These are phyloP conservation scores for Pycnococcus provasolii DNA, from an alignment of 139 green algal species.

Conservation along the genomic window DNA sequence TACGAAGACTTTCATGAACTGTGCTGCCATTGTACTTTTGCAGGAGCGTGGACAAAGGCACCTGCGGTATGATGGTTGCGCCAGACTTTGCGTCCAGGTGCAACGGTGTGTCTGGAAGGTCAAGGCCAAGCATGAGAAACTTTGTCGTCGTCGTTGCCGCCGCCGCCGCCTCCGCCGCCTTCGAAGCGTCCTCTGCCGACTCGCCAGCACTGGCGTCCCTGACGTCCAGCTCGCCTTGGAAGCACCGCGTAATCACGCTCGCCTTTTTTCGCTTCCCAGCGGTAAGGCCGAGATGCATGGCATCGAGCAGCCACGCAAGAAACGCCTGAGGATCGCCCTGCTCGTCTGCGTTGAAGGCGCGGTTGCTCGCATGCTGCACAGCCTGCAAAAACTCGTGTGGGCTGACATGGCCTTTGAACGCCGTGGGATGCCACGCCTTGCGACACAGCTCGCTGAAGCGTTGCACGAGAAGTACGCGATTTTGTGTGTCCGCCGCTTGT, in stretches of 20 bases:
- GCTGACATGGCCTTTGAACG: conserved; percentile 81
- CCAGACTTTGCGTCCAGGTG: conserved; percentile 88
- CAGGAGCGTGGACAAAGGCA: conserved; percentile 55
- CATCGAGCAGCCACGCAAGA: conserved; percentile 84
- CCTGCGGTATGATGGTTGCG: conserved; percentile 97
- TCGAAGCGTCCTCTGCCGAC: conserved; percentile 41
- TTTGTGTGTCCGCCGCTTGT: background rate
- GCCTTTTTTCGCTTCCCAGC: conserved; percentile 58
- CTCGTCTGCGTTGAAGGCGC: conserved; percentile 73
- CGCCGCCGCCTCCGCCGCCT: conserved; percentile 27
- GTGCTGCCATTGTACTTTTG: conserved; percentile 80
- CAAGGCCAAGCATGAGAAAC: conserved; percentile 85
- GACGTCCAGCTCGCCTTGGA: conserved; percentile 86
- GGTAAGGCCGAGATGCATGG: conserved; percentile 76
- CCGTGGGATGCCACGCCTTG: conserved; percentile 89
- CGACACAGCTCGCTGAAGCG: conserved; percentile 82
- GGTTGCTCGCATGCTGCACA: conserved; percentile 64
- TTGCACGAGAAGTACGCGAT: conserved; percentile 48
- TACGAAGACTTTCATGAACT: conserved; percentile 47
- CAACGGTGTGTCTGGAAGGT: conserved; percentile 86
- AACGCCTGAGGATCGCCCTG: conserved; percentile 84
- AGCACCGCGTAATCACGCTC: conserved; percentile 77
- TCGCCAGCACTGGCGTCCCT: conserved; percentile 58
- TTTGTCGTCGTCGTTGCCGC: conserved; percentile 33
- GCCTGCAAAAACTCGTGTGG: conserved; percentile 95